These are phyloP conservation scores for Niveomyces coronatus DNA, from an alignment of 2,329 filamentous ascomycete species.

Conservation along the genomic window DNA sequence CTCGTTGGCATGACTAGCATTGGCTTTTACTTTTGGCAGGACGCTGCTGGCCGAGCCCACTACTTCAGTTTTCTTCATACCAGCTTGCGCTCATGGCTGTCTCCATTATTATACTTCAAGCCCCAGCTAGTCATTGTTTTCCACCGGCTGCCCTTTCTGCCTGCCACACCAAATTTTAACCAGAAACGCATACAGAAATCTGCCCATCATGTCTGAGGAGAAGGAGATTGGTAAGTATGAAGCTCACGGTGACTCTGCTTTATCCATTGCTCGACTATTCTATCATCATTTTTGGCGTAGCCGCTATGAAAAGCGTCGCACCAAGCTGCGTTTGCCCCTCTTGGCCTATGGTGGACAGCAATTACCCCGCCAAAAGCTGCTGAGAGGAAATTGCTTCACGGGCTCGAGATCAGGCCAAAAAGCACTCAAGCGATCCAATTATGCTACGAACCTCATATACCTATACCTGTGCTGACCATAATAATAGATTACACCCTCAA, in stretches of 20 bases:
- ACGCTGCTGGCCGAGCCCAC: no score
- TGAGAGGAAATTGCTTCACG: conserved; percentile 1
- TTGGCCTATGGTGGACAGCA: conserved; percentile 2
- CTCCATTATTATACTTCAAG: conserved; percentile 9
- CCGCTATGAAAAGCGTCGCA: background rate
- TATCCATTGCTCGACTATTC: background rate
- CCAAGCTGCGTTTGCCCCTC: conserved; percentile 3
- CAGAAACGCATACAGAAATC: conserved; percentile 12
- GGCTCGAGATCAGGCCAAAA: conserved; percentile 1
- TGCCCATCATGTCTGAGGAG: conserved; percentile 34
- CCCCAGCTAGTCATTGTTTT: conserved; percentile 12
- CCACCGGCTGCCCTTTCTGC: conserved; percentile 7
- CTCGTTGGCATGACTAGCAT: no score
- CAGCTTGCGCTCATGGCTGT: conserved; percentile 3
- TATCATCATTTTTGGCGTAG: background rate
- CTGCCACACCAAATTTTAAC: conserved; percentile 8
- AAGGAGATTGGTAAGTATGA: conserved; percentile 35
- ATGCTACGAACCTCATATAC: background rate
- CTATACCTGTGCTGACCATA: background rate
- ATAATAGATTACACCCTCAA: conserved; percentile 71
- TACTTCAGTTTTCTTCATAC: no score
- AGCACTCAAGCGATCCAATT: conserved; percentile 6
- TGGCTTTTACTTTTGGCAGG: no score
- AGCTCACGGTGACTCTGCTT: conserved; percentile 1
- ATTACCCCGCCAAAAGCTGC: conserved; percentile 11